Base-by-base conservation (phyloP, 2,329 filamentous ascomycete species). In the Epichloe festucae region DNA sequence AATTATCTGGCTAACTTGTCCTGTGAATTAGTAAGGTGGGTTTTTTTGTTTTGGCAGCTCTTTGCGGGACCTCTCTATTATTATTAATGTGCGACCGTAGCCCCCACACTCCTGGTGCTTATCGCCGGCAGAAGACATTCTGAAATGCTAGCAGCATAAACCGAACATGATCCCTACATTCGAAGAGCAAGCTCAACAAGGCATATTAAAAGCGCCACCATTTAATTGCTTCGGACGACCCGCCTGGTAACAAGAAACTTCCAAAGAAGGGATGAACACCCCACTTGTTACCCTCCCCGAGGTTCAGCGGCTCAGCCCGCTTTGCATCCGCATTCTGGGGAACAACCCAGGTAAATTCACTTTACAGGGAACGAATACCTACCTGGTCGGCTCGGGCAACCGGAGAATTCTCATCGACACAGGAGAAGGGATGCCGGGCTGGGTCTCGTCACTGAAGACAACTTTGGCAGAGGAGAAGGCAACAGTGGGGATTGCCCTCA, bases 291-390 rank as follows among this genome's bases (percentile, higher is more conserved):
- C 76, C 17, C 75, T 97, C 14, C 82, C 83, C 4, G 81, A 85
- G 54, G 78, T 95, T 48, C 82, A 91, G 67, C 81, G 85, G 54
- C 74, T 97, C 51, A 91, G 87, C 62, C 78, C 85, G 19, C 73
- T 78, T 14, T 85, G 90, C 44, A 84, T 95, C 56, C 80, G 93
- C 52, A 87, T 98, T 55, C 74, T 97, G 17, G 93, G 85, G 53
- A 89, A 87, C 8, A 98, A 98, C 67, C 91, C 93, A 12, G 81
- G 87, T 63, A 96, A 95, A 73, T 83, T 82, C 61, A 77, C 79
- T 4, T 70, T 85, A 11, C 79, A 85, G 68, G 84, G 89, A 55
- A 96, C 93, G 58, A 98, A 98, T 67, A 98, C 93, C 36, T 98
- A 98, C 66, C 77, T 98, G 17, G 63, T 98, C 53, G 93, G 93